phyloP scores from a whole-genome alignment of 140 eudicot genomes.

The Cichorium intybus region DNA sequence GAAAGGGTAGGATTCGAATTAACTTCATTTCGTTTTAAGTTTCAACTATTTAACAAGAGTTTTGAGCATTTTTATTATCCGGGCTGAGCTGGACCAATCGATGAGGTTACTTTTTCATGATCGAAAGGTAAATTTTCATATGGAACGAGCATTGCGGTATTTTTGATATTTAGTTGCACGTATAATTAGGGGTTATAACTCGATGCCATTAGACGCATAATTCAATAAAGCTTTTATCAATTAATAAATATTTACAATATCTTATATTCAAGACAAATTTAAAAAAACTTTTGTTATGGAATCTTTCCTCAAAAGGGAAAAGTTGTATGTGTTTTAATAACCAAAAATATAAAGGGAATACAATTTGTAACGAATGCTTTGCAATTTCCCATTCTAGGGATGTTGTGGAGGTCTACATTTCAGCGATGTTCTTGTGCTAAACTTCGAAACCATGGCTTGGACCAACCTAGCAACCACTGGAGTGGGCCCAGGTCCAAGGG shows the following conservation, averaged over 20 bases:
- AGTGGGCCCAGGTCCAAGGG: slow-evolving; percentile 84
- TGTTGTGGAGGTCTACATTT: slow-evolving; percentile 90
- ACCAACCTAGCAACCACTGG: slow-evolving; percentile 66
- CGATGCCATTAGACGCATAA: background rate
- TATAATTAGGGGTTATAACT: background rate
- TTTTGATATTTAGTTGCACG: background rate
- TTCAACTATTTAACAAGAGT: background rate
- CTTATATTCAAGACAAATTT: background rate
- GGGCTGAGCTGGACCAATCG: background rate
- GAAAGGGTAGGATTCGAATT: background rate
- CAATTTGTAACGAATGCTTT: background rate
- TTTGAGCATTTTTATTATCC: background rate
- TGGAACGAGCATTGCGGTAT: background rate
- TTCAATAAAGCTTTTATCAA: background rate
- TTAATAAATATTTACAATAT: background rate
- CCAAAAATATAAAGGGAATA: background rate
- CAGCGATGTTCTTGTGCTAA: slow-evolving; percentile 78
- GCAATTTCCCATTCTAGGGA: slow-evolving; percentile 46
- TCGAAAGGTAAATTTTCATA: background rate
- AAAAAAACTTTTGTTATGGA: background rate
- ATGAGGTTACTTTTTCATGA: background rate
- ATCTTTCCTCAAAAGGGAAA: background rate
- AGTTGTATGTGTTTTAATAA: background rate
- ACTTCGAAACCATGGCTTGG: slow-evolving; percentile 78
- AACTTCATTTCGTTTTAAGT: background rate